phyloP scores from a whole-genome alignment of 495 filamentous ascomycete genomes.

The Podospora didyma region DNA sequence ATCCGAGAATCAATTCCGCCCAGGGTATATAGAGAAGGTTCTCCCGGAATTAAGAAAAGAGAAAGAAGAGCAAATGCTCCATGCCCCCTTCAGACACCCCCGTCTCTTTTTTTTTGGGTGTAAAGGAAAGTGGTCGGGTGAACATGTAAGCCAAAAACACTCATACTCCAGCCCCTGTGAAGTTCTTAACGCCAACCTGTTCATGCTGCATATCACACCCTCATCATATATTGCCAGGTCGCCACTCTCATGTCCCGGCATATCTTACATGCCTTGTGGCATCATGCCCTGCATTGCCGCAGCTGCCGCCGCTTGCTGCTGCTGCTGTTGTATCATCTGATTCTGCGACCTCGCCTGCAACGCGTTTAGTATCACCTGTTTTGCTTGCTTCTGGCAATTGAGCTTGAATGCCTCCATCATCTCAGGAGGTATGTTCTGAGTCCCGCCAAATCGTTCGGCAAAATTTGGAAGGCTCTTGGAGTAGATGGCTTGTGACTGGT shows the following conservation, averaged over 20 bases:
- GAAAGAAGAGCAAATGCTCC: too few relatives aligned
- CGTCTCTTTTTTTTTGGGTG: too few relatives aligned
- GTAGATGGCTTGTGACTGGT: constrained; percentile 40
- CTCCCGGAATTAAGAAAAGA: background rate
- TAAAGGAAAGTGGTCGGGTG: background rate
- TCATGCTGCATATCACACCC: too few relatives aligned
- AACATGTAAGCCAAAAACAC: background rate
- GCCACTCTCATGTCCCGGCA: too few relatives aligned
- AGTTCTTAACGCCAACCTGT: too few relatives aligned
- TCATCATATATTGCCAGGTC: too few relatives aligned
- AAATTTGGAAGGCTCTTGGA: constrained; percentile 45
- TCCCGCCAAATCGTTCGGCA: constrained; percentile 32
- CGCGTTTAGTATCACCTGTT: background rate
- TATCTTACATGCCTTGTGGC: constrained; percentile 25
- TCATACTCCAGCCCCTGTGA: too few relatives aligned
- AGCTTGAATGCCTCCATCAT: constrained; percentile 9
- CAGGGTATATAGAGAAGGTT: constrained; percentile 2
- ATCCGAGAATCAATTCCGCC: background rate
- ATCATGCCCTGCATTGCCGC: constrained; percentile 34
- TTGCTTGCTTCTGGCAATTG: background rate
- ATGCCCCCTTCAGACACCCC: too few relatives aligned
- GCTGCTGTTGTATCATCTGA: constrained; percentile 29
- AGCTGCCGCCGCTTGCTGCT: constrained; percentile 19
- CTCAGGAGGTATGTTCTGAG: constrained; percentile 31
- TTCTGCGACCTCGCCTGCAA: background rate